Evolutionary conservation across 495 filamentous ascomycete genomes (phyloP).

Genomic region (Haplographium delicatum): DNA sequence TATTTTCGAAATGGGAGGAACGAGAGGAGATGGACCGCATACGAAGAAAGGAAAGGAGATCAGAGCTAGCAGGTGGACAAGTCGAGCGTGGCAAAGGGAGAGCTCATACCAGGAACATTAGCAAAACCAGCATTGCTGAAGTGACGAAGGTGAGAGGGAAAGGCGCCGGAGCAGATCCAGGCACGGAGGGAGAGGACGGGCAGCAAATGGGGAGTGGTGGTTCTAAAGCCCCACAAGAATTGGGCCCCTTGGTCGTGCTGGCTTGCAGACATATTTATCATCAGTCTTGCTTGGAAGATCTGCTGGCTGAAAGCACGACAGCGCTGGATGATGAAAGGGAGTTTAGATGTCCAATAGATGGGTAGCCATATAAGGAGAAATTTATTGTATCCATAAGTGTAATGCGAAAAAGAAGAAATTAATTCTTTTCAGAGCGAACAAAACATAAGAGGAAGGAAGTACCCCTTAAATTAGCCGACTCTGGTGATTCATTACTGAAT

Average conservation of each 20-base stretch:
- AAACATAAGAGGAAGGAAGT: too few relatives aligned
- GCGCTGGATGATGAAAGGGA: slow-evolving; percentile 32
- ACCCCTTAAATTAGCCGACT: too few relatives aligned
- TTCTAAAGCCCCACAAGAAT: slow-evolving; percentile 16
- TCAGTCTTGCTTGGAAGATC: slow-evolving; percentile 50
- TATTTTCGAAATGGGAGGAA: slow-evolving; percentile 78
- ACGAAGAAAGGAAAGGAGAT: slow-evolving; percentile 31
- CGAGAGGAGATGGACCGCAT: slow-evolving; percentile 46
- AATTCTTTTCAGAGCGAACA: background rate
- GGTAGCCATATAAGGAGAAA: slow-evolving; percentile 26
- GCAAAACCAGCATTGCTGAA: slow-evolving; percentile 23
- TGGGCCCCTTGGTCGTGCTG: slow-evolving; percentile 51
- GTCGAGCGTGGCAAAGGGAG: slow-evolving; percentile 29
- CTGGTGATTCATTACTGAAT: too few relatives aligned
- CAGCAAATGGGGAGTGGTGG: slow-evolving; percentile 15
- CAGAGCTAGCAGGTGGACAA: slow-evolving; percentile 16
- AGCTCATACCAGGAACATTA: slow-evolving; percentile 23
- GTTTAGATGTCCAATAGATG: slow-evolving; percentile 54
- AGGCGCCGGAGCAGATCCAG: slow-evolving; percentile 5
- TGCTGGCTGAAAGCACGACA: slow-evolving; percentile 37
- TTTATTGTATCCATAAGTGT: slow-evolving; percentile 6
- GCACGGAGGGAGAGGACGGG: slow-evolving; percentile 18
- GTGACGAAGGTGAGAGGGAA: slow-evolving; percentile 32
- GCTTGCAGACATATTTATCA: slow-evolving; percentile 62
- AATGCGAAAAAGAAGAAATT: too few relatives aligned